Evolutionary conservation across 2,329 filamentous ascomycete species (phyloP).

Genomic region (Arthrobotrys iridis): DNA sequence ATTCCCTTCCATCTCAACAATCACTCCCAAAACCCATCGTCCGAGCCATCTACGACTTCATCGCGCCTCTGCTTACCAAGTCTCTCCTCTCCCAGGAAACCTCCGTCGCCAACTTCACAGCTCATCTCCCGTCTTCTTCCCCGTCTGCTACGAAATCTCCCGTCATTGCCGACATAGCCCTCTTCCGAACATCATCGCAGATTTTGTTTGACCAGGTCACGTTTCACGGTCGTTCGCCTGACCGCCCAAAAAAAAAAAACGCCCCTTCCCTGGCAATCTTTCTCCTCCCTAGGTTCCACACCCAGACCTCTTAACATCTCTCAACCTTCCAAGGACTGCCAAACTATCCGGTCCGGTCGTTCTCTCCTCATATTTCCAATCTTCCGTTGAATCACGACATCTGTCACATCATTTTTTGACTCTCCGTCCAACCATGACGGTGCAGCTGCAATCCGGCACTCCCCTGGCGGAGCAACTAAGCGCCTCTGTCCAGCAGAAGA

Average conservation of each 20-base stretch:
- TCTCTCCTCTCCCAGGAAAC: not conserved
- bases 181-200: conserved; percentile 45
- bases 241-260: not conserved
- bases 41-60: not conserved
- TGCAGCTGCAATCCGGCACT: conserved; percentile 79
- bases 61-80: conserved; percentile 4
- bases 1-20: conserved; percentile 32
- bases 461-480: conserved; percentile 86
- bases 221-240: conserved; percentile 48
- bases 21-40: not conserved
- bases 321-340: too few species aligned
- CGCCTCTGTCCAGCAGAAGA: conserved; percentile 84
- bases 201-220: conserved; percentile 47
- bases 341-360: too few species aligned
- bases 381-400: too few species aligned
- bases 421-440: conserved; percentile 71
- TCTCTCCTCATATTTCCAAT: too few species aligned
- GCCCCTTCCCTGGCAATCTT: not conserved
- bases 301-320: not conserved
- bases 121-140: not conserved
- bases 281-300: not conserved
- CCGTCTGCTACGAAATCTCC: not conserved
- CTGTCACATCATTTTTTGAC: conserved; percentile 2
- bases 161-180: not conserved
- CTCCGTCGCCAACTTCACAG: not conserved